phyloP scores from a whole-genome alignment of 78 protist genomes.

The Acrasis kona region DNA sequence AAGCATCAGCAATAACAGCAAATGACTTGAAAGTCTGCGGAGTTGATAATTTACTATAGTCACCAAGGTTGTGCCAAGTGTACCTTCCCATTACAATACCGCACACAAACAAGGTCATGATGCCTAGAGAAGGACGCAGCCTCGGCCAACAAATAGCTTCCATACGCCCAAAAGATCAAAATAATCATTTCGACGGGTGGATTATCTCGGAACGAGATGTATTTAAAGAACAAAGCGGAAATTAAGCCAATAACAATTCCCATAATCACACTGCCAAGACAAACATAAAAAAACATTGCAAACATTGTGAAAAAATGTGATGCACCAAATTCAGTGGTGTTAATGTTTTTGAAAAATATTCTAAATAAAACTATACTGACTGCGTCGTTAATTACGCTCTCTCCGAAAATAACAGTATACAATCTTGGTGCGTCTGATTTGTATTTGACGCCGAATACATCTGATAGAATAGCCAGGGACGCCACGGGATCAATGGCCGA shows the following conservation, averaged over 20 bases:
- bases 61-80: conserved; percentile 3
- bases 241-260: background rate
- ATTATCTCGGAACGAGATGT: background rate
- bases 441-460: conserved; percentile 13
- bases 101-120: background rate
- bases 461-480: background rate
- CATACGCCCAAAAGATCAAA: background rate
- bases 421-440: background rate
- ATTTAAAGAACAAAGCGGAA: conserved; percentile 6
- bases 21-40: conserved; percentile 15
- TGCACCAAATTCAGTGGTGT: background rate
- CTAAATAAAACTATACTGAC: conserved; percentile 18
- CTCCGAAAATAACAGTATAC: conserved; percentile 18
- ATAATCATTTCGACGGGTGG: background rate
- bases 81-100: background rate
- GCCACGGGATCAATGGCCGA: conserved; percentile 34
- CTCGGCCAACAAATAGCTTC: conserved; percentile 27
- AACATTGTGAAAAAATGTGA: background rate
- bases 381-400: conserved; percentile 27
- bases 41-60: background rate
- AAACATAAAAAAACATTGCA: no score
- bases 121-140: conserved; percentile 20
- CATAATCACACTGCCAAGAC: no score
- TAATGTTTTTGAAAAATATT: background rate
- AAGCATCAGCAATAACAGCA: conserved; percentile 54